These are phyloP conservation scores for Rhynchosporium secalis DNA, from an alignment of 2,329 filamentous ascomycete genomes.

Conservation along the genomic window DNA sequence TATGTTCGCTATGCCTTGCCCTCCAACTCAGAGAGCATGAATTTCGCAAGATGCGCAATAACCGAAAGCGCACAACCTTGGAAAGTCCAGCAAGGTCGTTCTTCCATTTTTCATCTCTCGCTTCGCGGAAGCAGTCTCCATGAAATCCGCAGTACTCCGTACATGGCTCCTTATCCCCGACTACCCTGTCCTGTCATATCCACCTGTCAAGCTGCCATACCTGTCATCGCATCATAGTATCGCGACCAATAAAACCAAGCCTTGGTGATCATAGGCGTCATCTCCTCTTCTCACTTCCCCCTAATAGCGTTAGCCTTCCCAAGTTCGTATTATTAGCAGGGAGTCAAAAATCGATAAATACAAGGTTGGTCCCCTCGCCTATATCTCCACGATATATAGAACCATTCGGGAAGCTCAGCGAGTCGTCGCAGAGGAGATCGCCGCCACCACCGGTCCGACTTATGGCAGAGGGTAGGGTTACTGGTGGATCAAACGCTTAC, in stretches of 20 bases:
- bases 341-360: constrained; percentile 9
- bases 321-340: background rate
- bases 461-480: background rate
- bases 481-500: background rate
- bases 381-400: constrained; percentile 17
- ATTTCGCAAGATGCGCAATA: background rate
- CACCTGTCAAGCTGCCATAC: background rate
- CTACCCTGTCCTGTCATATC: background rate
- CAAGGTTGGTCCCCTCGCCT: constrained; percentile 14
- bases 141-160: background rate
- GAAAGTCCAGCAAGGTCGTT: constrained; percentile 4
- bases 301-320: background rate
- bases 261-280: constrained; percentile 9
- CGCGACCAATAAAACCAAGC: background rate
- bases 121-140: background rate
- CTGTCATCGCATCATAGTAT: background rate
- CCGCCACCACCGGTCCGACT: background rate
- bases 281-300: background rate
- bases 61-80: constrained; percentile 2
- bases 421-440: background rate
- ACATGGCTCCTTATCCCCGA: background rate
- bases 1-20: background rate
- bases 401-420: constrained; percentile 11
- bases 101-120: constrained; percentile 9
- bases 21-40: background rate